Percentiles rank a stretch among this genome's conserved stretches.
Evolutionary conservation across 495 filamentous ascomycete species (phyloP).

Genomic region (Opeltia flavorubescens): DNA sequence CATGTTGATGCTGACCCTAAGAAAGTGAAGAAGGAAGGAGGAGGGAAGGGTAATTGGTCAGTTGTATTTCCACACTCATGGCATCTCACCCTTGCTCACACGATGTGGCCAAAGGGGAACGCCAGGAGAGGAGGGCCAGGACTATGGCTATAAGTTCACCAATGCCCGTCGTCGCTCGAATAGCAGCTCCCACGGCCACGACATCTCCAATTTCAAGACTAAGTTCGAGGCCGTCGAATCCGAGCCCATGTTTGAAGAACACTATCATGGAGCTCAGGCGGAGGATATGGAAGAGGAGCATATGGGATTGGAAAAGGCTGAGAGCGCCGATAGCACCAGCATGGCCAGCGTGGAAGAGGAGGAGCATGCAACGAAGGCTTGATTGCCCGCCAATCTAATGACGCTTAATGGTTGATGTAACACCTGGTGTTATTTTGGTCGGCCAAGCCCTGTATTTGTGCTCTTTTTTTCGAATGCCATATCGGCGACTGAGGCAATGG

Average conservation of each 20-base stretch:
- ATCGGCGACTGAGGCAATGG: too few relatives aligned
- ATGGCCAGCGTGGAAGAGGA: constrained; percentile 28
- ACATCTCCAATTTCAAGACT: constrained; percentile 58
- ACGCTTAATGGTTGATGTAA: neutral
- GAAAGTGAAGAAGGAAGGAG: constrained; percentile 93
- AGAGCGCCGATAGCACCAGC: constrained; percentile 30
- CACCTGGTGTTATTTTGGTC: neutral
- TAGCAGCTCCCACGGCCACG: constrained; percentile 53
- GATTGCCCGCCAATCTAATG: too few relatives aligned
- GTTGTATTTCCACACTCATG: constrained; percentile 14
- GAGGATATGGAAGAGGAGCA: constrained; percentile 27
- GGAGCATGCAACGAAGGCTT: constrained; percentile 23
- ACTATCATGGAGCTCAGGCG: constrained; percentile 43
- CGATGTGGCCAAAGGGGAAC: constrained; percentile 47
- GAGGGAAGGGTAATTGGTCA: constrained; percentile 89
- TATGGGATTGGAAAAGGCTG: constrained; percentile 33
- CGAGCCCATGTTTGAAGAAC: constrained; percentile 84
- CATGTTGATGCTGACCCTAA: constrained; percentile 69
- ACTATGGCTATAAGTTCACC: constrained; percentile 63
- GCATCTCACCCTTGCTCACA: constrained; percentile 7
- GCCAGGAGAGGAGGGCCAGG: constrained; percentile 67
- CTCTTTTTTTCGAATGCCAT: too few relatives aligned
- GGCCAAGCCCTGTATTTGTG: neutral
- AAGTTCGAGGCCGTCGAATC: constrained; percentile 78
- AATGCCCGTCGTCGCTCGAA: constrained; percentile 89